Base-by-base conservation (phyloP, 1,284 basidiomycete species). In the Leccinum insolens region DNA sequence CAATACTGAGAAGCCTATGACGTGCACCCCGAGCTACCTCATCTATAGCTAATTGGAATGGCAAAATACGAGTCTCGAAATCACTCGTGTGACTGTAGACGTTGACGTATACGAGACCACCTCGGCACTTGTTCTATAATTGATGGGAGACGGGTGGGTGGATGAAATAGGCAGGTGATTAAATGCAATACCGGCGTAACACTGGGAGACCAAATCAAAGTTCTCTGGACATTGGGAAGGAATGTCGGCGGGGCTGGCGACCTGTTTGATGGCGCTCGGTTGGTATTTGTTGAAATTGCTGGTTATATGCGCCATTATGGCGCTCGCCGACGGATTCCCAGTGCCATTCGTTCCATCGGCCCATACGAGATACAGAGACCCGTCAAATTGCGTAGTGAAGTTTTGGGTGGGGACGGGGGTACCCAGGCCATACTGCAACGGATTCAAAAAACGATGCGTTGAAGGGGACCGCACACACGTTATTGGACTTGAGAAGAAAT, bases 31-130 rank as follows among this genome's bases (percentile, higher is more conserved):
- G 31, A 41, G 81, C 63, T 69, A 89, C 90, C 73, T 86, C 82
- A 72, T 94, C 93, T 41, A 95, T 81, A 5, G 92, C 90, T 85
- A 91, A 91, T 72, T 95, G 93, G 15, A 94, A 75, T 2, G 93
- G 93, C 20, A 94, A 75, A 37, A 91, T 82, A 64, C 90, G 82
- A 65, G 80, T 79, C 76, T 93, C 91, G 72, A 89, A 89, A 78
- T 93, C 91, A 69, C 90, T 89, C 2, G 78, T 83, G 73, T 92
- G 89, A 37, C 82, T 81, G 41, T 82, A 80, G 4, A 93, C 91
- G 72, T 94, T 85, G 68, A 94, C 85, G 66, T 85, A 84, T 34
- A 79, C 78, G 31, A 93, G 79, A 7, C 92, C 92, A 4, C 81
- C 84, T 94, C 93, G 0, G 86, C 88, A 20, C 85, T 80, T 62